Base-by-base conservation (phyloP, 2,329 filamentous ascomycete species). In the Apiospora phragmitis region DNA sequence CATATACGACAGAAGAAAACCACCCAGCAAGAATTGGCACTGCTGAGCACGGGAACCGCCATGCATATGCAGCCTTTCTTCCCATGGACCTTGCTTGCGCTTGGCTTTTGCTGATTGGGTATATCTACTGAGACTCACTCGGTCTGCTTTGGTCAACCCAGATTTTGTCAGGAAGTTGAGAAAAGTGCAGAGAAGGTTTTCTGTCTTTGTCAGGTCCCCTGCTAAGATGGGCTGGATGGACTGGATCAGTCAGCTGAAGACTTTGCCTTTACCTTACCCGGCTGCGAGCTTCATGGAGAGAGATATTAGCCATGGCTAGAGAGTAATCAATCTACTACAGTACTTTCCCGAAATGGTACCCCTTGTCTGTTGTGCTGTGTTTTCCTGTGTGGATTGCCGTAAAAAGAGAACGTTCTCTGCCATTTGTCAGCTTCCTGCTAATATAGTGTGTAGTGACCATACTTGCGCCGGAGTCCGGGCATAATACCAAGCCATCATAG, bases 71-170 rank as follows among this genome's bases (percentile, higher is more conserved):
- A 32, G 29, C 29, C 29, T 35, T 35, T 59, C 51, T 18, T 35
- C 51, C 51, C 26, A 8, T n/a, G 29, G 24, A 59, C 2, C 55
- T 62, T n/a, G 55, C 55, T 62, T 24, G 55, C 51, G 51, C 55
- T 38, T n/a, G 55, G 55, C 55, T 62, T 62, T 62, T 38, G 55
- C 55, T 62, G 32, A 62, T 62, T n/a, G 55, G 55, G 55, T 6
- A 62, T 38, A 11, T n/a, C 55, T 62, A 38, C 12, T 21, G 55
- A 35, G 55, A 38, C 55, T 62, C 18, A 24, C 16, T 38, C 32
- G 11, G 55, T 38, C 21, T 62, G 29, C 9, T n/a, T 38, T 62
- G 24, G 32, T n/a, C 32, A 24, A 38, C 55, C 32, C 55, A n/a
- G 11, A 7, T 6, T n/a, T 38, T n/a, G 55, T 18, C 55, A 62